Conservation (phyloP, 2,329 filamentous ascomycete species). For the Paradendryphiella salina region DNA sequence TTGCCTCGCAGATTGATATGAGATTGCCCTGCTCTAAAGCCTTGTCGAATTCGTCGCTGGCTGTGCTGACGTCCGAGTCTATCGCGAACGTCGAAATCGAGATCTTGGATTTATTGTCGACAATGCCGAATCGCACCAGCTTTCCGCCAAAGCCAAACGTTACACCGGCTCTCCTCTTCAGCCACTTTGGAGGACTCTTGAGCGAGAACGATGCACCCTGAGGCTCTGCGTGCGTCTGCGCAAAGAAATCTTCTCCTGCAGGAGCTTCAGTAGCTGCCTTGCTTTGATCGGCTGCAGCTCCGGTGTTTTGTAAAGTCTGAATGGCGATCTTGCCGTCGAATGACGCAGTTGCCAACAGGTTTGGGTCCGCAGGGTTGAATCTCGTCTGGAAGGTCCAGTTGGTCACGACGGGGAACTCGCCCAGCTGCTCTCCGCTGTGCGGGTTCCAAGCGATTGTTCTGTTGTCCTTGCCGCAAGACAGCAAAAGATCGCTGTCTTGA, state of each 20-base stretch:
- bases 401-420: slow-evolving; percentile 95
- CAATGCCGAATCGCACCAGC: slow-evolving; percentile 73
- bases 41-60: slow-evolving; percentile 84
- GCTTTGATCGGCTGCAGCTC: slow-evolving; percentile 70
- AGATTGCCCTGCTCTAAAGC: slow-evolving; percentile 79
- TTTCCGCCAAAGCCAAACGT: slow-evolving; percentile 97
- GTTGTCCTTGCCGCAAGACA: slow-evolving; percentile 97
- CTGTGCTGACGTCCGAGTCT: slow-evolving; percentile 79
- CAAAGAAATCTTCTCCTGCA: slow-evolving; percentile 95
- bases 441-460: slow-evolving; percentile 96
- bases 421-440: slow-evolving; percentile 81
- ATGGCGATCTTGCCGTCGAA: slow-evolving; percentile 96
- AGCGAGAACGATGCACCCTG: slow-evolving; percentile 89
- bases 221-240: slow-evolving; percentile 86
- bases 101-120: slow-evolving; percentile 74
- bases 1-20: slow-evolving; percentile 74
- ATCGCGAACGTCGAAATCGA: slow-evolving; percentile 85
- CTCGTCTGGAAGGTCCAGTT: slow-evolving; percentile 98
- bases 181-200: slow-evolving; percentile 84
- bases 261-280: slow-evolving; percentile 62
- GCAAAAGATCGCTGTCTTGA: slow-evolving; percentile 83
- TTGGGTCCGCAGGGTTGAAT: slow-evolving; percentile 92
- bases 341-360: slow-evolving; percentile 88
- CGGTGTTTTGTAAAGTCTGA: slow-evolving; percentile 93
- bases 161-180: slow-evolving; percentile 79